Evolutionary conservation across 1,284 basidiomycete genomes (phyloP).

Genomic region (Pseudozyma tsukubaensis): DNA sequence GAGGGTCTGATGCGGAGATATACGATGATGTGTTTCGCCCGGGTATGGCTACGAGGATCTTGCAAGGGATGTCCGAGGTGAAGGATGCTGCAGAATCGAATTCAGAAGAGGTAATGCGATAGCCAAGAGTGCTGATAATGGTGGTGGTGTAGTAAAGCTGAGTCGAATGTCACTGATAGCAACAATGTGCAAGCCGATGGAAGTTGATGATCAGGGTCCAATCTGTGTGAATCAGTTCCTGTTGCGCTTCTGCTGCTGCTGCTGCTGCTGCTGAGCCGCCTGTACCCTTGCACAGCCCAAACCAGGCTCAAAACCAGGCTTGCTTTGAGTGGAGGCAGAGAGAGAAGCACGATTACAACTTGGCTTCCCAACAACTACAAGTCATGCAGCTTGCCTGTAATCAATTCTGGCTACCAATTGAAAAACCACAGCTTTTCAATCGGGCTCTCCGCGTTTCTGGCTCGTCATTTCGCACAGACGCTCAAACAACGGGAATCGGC

Average conservation of each 20-base stretch:
- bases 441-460: not conserved
- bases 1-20: not conserved
- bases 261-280: conserved; percentile 4
- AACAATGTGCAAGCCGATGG: not conserved
- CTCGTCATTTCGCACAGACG: conserved; percentile 14
- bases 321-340: conserved; percentile 12
- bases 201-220: conserved; percentile 10
- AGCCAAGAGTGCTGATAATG: not conserved
- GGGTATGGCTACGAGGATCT: not conserved
- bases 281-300: conserved; percentile 40
- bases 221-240: conserved; percentile 1
- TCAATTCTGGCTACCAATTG: not conserved
- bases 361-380: too few species aligned
- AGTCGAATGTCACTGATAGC: not conserved
- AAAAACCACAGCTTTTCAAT: not conserved
- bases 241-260: not conserved
- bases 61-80: not conserved
- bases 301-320: too few species aligned
- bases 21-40: not conserved
- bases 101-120: not conserved
- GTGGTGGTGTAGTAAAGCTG: conserved; percentile 8
- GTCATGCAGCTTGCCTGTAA: not conserved
- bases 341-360: too few species aligned
- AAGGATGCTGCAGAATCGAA: not conserved
- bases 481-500: not conserved